Conservation (phyloP, 805 yeast genomes). For the Kockiozyma suomiensis region DNA sequence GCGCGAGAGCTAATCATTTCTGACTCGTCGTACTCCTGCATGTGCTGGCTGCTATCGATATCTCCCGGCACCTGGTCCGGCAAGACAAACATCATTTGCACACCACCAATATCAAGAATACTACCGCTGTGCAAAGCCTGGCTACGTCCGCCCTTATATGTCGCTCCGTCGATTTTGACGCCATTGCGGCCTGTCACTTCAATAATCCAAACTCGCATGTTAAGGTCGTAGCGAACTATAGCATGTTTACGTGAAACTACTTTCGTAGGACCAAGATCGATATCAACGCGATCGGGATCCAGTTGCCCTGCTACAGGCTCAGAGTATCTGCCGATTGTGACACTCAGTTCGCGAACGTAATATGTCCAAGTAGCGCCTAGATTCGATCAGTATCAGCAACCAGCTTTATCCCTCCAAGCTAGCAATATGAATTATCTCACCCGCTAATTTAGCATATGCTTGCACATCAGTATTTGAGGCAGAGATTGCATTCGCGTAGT, state of each 20-base stretch:
- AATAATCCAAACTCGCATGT: conserved; percentile 81
- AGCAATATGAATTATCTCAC: conserved; percentile 42
- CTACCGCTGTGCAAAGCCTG: conserved; percentile 76
- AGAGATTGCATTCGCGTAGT: conserved; percentile 68
- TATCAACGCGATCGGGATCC: conserved; percentile 55
- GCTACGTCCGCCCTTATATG: conserved; percentile 47
- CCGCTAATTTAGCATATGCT: conserved; percentile 96
- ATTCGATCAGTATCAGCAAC: neutral
- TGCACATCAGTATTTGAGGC: conserved; percentile 75
- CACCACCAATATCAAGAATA: conserved; percentile 90
- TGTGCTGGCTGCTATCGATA: conserved; percentile 12
- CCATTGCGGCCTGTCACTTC: conserved; percentile 88
- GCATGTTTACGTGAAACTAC: conserved; percentile 96
- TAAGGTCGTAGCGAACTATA: conserved; percentile 71
- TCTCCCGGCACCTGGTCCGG: conserved; percentile 59
- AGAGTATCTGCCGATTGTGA: conserved; percentile 87
- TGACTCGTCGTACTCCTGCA: conserved; percentile 18
- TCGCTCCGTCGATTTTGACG: conserved; percentile 78
- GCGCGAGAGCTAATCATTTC: conserved; percentile 13
- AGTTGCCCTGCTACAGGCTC: conserved; percentile 36
- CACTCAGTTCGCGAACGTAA: conserved; percentile 76
- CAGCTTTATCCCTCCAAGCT: neutral
- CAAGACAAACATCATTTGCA: conserved; percentile 97
- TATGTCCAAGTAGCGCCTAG: conserved; percentile 75
- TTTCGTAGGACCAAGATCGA: conserved; percentile 95